Evolutionary conservation across 1,284 basidiomycete species (phyloP).

Genomic region (Waitea zeae): DNA sequence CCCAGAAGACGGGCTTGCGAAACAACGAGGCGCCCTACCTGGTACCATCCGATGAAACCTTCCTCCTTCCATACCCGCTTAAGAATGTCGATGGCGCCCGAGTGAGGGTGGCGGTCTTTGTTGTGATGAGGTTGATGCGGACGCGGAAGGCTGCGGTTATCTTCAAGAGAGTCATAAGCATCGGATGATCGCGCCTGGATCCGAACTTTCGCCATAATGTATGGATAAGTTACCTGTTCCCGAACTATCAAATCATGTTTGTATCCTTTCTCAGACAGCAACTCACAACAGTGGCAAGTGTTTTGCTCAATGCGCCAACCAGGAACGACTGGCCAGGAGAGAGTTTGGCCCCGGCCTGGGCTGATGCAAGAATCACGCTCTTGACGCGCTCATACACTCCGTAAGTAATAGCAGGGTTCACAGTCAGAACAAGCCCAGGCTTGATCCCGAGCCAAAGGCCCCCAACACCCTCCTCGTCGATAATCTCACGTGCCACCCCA

Average conservation of each 20-base stretch:
- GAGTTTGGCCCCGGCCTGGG: conserved; percentile 42
- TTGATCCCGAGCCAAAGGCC: conserved; percentile 92
- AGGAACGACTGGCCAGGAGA: conserved; percentile 72
- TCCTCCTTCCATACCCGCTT: conserved; percentile 55
- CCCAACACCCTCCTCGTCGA: conserved; percentile 81
- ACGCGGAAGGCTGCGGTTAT: conserved; percentile 17
- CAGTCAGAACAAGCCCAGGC: conserved; percentile 84
- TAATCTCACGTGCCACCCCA: conserved; percentile 72
- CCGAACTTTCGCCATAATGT: conserved; percentile 95
- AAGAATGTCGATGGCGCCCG: conserved; percentile 67
- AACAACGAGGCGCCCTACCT: conserved; percentile 35
- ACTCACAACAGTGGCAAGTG: conserved; percentile 84
- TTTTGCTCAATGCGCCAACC: conserved; percentile 90
- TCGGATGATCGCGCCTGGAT: conserved; percentile 72
- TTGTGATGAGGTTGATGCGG: conserved; percentile 18
- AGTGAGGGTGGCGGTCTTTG: conserved; percentile 24
- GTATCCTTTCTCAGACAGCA: conserved; percentile 4
- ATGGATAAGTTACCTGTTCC: conserved; percentile 71
- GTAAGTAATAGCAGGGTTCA: conserved; percentile 98
- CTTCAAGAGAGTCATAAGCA: conserved; percentile 26
- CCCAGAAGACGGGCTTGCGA: not conserved
- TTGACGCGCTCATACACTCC: conserved; percentile 92
- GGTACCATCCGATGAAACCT: conserved; percentile 87
- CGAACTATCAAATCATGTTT: conserved; percentile 1
- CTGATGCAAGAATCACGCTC: conserved; percentile 36